phyloP scores from a whole-genome alignment of 257 asterid species.

The Solanum chiquidenum region DNA sequence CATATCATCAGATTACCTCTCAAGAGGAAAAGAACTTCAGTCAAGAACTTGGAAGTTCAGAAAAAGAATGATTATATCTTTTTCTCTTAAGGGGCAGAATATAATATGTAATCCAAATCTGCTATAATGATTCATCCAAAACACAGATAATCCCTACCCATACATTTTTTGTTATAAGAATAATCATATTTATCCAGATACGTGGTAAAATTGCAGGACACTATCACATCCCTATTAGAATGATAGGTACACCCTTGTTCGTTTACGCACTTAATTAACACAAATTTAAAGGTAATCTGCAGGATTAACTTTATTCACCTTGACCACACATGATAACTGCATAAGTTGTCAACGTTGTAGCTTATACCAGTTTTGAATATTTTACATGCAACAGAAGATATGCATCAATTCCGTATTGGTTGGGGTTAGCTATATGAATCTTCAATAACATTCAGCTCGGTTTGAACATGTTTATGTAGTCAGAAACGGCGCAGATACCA shows the following conservation, averaged over 20 bases:
- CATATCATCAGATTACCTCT: neutral
- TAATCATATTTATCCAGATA: neutral
- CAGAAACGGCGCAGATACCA: neutral
- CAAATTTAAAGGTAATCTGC: neutral
- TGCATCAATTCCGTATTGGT: neutral
- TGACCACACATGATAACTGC: neutral
- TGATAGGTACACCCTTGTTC: neutral
- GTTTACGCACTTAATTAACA: neutral
- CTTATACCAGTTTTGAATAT: neutral
- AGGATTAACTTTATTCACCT: neutral
- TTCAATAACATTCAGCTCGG: neutral
- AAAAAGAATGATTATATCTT: neutral
- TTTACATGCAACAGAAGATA: neutral
- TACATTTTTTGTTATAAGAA: neutral
- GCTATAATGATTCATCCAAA: neutral
- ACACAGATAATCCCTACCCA: neutral
- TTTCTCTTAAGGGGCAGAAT: neutral
- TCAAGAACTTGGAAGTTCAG: neutral
- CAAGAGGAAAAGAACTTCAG: neutral
- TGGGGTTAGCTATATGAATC: neutral
- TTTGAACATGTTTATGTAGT: neutral
- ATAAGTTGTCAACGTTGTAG: neutral
- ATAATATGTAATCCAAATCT: neutral
- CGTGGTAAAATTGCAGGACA: neutral
- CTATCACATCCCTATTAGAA: neutral